phyloP scores from a whole-genome alignment of 2,329 filamentous ascomycete genomes.

The Apiospora aurea region DNA sequence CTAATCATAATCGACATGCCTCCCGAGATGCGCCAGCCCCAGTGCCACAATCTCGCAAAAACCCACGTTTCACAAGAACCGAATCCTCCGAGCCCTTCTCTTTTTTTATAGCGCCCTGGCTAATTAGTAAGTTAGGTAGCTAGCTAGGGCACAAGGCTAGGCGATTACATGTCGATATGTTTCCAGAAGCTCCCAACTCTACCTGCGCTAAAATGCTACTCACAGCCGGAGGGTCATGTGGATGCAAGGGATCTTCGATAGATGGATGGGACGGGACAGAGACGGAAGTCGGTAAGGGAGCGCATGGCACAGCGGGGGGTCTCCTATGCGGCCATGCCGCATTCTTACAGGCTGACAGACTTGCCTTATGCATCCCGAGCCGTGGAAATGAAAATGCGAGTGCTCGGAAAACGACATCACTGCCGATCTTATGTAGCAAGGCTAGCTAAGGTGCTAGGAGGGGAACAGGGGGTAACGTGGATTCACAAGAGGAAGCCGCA shows the following conservation, averaged over 20 bases:
- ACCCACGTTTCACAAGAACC: neutral
- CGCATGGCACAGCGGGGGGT: neutral
- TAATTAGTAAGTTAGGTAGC: neutral
- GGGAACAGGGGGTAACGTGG: neutral
- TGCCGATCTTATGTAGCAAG: neutral
- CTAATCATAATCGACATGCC: neutral
- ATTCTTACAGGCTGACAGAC: neutral
- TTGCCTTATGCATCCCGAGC: neutral
- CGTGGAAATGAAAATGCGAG: neutral
- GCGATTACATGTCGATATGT: neutral
- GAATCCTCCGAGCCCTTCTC: no score
- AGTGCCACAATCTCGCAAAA: neutral
- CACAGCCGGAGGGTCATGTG: slow-evolving; percentile 4
- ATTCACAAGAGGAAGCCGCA: neutral
- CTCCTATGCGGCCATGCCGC: no score
- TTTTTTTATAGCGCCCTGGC: neutral
- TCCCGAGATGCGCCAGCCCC: neutral
- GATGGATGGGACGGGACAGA: neutral
- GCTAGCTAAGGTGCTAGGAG: neutral
- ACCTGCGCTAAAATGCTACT: neutral
- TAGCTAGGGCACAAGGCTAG: neutral
- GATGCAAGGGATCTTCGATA: neutral
- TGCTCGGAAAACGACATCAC: neutral
- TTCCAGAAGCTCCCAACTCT: neutral
- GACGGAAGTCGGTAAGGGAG: neutral